Evolutionary conservation across 2,329 filamentous ascomycete genomes (phyloP), one percentile per base, ranked within the genome.

Genomic region (Penicillium sp.): DNA sequence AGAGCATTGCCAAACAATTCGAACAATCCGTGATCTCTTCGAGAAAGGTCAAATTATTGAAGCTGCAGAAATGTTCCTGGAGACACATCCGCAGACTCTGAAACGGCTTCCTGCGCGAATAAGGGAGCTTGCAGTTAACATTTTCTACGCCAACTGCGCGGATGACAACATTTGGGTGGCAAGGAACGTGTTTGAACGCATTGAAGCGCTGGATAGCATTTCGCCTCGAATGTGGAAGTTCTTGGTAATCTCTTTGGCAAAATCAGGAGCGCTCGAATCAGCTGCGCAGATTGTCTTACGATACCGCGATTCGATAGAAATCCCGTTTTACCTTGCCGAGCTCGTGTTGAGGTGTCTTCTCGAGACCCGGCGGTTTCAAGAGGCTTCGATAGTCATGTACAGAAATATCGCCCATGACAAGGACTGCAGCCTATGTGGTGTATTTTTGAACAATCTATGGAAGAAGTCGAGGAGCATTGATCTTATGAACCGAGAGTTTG

Each of bases 391-490:
- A 52, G 60, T 76, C 21, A 64, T 76, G 28, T 67, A 68, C 38
- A 60, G 65, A 14, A 65, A 68, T 45, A 56, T 75, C 38, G 53
- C 63, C 42, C 52, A 70, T 51, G 73, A 75, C 52, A 54, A 61
- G 5, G 64, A 68, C 33, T 73, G 71, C 53, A 67, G 67, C 4
- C 50, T 75, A 20, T 70, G 67, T 42, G 70, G 71, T 28, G 65
- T 71, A 14, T 76, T 70, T 58, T 66, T 76, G 20, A 61, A 63
- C 20, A 68, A 68, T 2, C 46, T 76, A 5, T 76, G 73, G 72
- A 71, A 66, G 58, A 76, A 74, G 58, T 71, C 72, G 5, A 64
- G 69, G 18, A 73, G 64, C 33, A 66, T 71, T 42, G 68, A 72
- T 38, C 61, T 73, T 47, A 49, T 74, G 18, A 71, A 68, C 53